Evolutionary conservation across 129 eudicot genomes (phyloP).

Genomic region (Chrysanthemum seticuspe): DNA sequence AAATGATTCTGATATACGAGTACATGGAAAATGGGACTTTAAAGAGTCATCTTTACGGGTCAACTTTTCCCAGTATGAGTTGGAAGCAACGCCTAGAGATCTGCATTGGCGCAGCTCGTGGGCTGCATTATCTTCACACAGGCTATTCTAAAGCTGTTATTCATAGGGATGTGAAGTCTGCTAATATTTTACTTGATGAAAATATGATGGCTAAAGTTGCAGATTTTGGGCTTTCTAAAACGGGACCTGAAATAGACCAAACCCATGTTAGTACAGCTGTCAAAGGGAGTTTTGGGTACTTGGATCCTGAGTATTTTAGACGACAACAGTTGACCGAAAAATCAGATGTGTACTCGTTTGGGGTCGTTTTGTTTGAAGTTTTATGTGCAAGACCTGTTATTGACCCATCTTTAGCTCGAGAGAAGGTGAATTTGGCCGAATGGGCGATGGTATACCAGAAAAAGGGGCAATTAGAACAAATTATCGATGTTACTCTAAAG

Average conservation of each 20-base stretch:
- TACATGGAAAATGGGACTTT: constrained; percentile 94
- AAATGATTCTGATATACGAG: constrained; percentile 88
- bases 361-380: constrained; percentile 88
- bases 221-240: constrained; percentile 88
- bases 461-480: constrained; percentile 77
- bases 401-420: constrained; percentile 85
- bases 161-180: constrained; percentile 93
- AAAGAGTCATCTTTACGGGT: constrained; percentile 84
- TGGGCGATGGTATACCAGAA: constrained; percentile 97
- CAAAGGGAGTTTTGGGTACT: constrained; percentile 96
- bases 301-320: constrained; percentile 90
- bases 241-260: constrained; percentile 89
- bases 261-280: constrained; percentile 97
- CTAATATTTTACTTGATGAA: constrained; percentile 87
- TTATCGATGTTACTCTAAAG: constrained; percentile 56
- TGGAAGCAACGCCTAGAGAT: constrained; percentile 95
- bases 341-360: constrained; percentile 91
- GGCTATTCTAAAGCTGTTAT: constrained; percentile 87
- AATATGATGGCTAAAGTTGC: constrained; percentile 94
- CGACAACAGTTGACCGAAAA: constrained; percentile 90
- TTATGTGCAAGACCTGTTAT: constrained; percentile 91
- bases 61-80: constrained; percentile 63
- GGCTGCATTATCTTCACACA: constrained; percentile 92
- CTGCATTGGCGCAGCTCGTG: constrained; percentile 93
- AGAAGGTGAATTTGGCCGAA: constrained; percentile 87